Percentiles rank a stretch among this genome's conserved stretches.
Conservation (phyloP, 192 early-diverging fungal species). For the Coemansia sp. region DNA sequence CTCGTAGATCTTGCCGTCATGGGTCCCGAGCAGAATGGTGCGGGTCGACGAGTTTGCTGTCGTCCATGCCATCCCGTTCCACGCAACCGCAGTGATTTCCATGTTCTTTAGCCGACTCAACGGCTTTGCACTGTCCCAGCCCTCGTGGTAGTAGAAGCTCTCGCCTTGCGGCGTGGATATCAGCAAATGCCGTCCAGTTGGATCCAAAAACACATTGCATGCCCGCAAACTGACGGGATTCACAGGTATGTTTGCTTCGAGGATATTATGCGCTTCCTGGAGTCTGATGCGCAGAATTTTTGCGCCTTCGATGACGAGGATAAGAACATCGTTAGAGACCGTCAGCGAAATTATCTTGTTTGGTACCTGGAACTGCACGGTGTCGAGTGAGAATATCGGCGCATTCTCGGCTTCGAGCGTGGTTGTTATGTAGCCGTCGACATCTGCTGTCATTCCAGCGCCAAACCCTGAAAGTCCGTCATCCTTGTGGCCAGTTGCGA, state of each 20-base stretch:
- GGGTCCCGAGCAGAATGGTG: constrained; percentile 81
- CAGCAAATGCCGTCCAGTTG: constrained; percentile 84
- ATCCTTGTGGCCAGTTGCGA: constrained; percentile 1
- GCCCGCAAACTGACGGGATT: constrained; percentile 29
- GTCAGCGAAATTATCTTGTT: constrained; percentile 68
- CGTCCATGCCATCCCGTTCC: constrained; percentile 65
- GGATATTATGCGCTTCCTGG: constrained; percentile 68
- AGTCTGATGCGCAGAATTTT: constrained; percentile 87
- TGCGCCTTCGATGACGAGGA: constrained; percentile 74
- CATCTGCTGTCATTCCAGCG: constrained; percentile 9
- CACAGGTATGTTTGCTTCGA: constrained; percentile 36
- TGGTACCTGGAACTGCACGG: constrained; percentile 87
- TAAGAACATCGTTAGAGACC: constrained; percentile 83
- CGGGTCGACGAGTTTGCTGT: constrained; percentile 62
- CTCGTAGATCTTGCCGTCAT: constrained; percentile 87
- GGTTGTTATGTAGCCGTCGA: constrained; percentile 45
- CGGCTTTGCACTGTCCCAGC: constrained; percentile 82
- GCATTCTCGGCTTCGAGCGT: constrained; percentile 45
- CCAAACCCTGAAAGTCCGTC: neutral
- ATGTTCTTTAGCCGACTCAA: constrained; percentile 80
- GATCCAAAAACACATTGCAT: constrained; percentile 79
- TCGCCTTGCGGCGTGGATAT: constrained; percentile 87
- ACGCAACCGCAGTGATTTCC: constrained; percentile 84
- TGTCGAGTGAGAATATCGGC: constrained; percentile 79
- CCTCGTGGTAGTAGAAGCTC: constrained; percentile 85